These are phyloP conservation scores for Hyphopichia burtonii DNA, from an alignment of 1,139 yeast species.

Conservation along the genomic window DNA sequence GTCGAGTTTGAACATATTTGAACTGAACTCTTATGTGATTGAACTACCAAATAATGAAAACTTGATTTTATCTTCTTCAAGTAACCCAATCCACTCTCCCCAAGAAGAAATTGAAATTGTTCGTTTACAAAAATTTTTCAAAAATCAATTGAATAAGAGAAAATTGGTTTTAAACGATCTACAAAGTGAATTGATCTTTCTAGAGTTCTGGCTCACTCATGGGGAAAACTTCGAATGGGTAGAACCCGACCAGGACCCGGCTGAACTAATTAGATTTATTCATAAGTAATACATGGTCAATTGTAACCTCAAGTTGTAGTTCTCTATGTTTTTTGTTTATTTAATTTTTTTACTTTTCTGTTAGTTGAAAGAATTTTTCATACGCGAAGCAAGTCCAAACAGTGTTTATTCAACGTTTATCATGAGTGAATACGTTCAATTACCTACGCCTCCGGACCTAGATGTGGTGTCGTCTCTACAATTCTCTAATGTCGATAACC, in stretches of 20 bases:
- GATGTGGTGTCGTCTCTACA: slow-evolving; percentile 31
- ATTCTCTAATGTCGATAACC: slow-evolving; percentile 29
- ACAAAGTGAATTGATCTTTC: slow-evolving; percentile 34
- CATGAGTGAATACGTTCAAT: slow-evolving; percentile 10
- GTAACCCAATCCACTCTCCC: not conserved
- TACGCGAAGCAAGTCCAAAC: too few relatives aligned
- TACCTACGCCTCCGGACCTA: slow-evolving; percentile 19
- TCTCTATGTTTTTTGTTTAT: too few relatives aligned
- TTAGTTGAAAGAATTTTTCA: too few relatives aligned
- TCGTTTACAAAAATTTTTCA: slow-evolving; percentile 17
- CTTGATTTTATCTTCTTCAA: slow-evolving; percentile 1
- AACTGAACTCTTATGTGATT: slow-evolving; percentile 25
- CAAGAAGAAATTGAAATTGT: slow-evolving; percentile 4
- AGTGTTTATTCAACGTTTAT: too few relatives aligned
- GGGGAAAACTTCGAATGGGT: slow-evolving; percentile 45
- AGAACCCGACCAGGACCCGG: slow-evolving; percentile 52
- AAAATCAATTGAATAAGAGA: slow-evolving; percentile 25
- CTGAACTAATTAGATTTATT: slow-evolving; percentile 18
- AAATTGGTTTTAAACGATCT: slow-evolving; percentile 33
- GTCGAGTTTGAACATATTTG: slow-evolving; percentile 16
- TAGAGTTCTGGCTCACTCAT: slow-evolving; percentile 37
- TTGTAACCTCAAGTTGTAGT: not conserved
- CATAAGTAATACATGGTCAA: not conserved
- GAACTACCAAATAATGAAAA: slow-evolving; percentile 19
- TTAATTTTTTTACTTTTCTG: too few relatives aligned